Base-by-base conservation (phyloP, 306 rosid genomes). In the Oemleria cerasiformis region DNA sequence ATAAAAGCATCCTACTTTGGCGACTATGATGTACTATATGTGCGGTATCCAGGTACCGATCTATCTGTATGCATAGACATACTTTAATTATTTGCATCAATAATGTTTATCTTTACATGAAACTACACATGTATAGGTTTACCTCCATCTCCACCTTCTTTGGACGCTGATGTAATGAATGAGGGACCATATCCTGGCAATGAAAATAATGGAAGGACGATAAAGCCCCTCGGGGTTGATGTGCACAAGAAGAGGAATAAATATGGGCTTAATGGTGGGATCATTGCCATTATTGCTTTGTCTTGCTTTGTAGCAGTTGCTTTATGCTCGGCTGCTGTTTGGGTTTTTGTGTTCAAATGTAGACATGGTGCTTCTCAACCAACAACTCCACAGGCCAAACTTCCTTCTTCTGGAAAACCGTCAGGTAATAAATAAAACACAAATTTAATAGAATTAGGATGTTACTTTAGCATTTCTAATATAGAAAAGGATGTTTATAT, bases 161-260 rank as follows among this genome's bases (percentile, higher is more conserved):
- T 86, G 44, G 87, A 80, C 65, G 84, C 75, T 57, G 68, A 73
- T 65, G 76, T 75, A 25, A 58, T 84, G 34, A 87, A 91, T 68
- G 89, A 79, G 17, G 97, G 90, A 40, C 97, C 97, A 3, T 89
- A 82, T 85, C 64, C 89, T 20, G 77, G 65, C 34, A 60, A 59
- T 75, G 84, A 79, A 70, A 84, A 69, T 65, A 83, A 87, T 60
- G 88, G 81, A 61, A 82, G 91, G 84, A 58, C 89, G 13, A 82
- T 84, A 75, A 94, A 91, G 80, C 99, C 99, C 65, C 77, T 94
- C 38, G 99, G 99, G 71, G 97, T 91, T 65, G 86, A 86, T 74
- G 69, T 94, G 75, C 88, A 58, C 9, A 87, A 86, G 77, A 76
- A 73, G 77, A 87, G 68, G 64, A 91, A 80, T 68, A 88, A 78